phyloP scores from a whole-genome alignment of 116 monocot species.

The Posidonia oceanica region DNA sequence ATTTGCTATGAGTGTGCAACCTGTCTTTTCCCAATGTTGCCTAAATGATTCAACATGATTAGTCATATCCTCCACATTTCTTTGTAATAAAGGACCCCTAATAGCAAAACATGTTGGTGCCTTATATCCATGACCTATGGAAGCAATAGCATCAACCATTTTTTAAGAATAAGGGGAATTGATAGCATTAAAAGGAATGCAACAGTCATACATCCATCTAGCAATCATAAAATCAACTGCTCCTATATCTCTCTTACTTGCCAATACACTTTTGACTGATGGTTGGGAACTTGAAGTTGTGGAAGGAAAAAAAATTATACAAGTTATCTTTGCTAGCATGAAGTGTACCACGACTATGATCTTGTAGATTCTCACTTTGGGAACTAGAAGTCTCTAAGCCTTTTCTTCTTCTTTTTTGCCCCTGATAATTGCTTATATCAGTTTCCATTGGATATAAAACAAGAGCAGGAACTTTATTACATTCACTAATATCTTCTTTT shows the following conservation, averaged over 20 bases:
- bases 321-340: neutral
- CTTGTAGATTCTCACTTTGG: neutral
- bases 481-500: too few relatives aligned
- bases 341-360: neutral
- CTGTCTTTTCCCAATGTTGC: too few relatives aligned
- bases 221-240: neutral
- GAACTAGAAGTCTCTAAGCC: neutral
- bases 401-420: too few relatives aligned
- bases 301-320: too few relatives aligned
- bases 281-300: too few relatives aligned
- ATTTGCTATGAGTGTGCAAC: too few relatives aligned
- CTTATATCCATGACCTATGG: too few relatives aligned
- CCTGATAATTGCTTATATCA: too few relatives aligned
- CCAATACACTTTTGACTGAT: neutral
- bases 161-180: too few relatives aligned
- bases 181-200: neutral
- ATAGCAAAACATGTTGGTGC: neutral
- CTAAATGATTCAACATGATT: neutral
- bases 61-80: neutral
- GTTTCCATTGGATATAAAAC: too few relatives aligned
- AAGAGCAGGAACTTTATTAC: too few relatives aligned
- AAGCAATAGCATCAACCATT: too few relatives aligned
- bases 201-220: neutral
- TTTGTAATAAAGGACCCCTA: neutral
- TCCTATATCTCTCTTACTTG: neutral